These are phyloP conservation scores for Diaporthe capsici DNA, from an alignment of 2,329 filamentous ascomycete species.

Conservation along the genomic window DNA sequence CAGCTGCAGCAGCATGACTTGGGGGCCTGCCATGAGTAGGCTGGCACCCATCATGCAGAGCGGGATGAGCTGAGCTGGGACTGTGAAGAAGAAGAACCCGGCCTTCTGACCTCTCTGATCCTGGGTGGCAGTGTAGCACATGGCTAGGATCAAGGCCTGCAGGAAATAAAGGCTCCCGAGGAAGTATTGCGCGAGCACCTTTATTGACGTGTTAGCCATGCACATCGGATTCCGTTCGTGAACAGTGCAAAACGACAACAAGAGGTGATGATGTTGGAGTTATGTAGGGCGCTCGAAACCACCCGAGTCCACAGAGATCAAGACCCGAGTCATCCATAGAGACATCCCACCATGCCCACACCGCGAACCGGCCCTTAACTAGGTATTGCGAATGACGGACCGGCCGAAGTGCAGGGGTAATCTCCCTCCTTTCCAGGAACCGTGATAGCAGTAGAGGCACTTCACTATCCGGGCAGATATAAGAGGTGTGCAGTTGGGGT, in stretches of 20 bases:
- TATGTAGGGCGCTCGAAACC: slow-evolving; percentile 76
- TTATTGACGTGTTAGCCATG: slow-evolving; percentile 35
- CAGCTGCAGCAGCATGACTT: slow-evolving; percentile 72
- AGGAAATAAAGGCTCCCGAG: slow-evolving; percentile 68
- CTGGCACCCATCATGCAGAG: slow-evolving; percentile 83
- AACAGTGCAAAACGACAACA: slow-evolving; percentile 41
- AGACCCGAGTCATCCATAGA: slow-evolving; percentile 78
- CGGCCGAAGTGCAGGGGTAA: slow-evolving; percentile 75
- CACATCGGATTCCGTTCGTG: background rate
- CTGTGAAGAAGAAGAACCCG: slow-evolving; percentile 85
- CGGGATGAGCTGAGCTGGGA: slow-evolving; percentile 86
- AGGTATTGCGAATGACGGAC: slow-evolving; percentile 78
- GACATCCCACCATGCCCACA: slow-evolving; percentile 83
- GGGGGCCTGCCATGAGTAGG: slow-evolving; percentile 74
- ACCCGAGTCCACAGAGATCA: slow-evolving; percentile 70
- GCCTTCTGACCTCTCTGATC: slow-evolving; percentile 84
- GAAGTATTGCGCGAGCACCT: slow-evolving; percentile 67
- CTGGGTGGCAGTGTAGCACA: slow-evolving; percentile 87
- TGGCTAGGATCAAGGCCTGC: slow-evolving; percentile 80
- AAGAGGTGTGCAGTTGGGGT: slow-evolving; percentile 60
- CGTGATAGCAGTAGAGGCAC: slow-evolving; percentile 77
- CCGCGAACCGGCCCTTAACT: slow-evolving; percentile 70
- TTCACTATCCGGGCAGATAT: slow-evolving; percentile 85
- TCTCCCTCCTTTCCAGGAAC: slow-evolving; percentile 90
- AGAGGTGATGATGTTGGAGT: slow-evolving; percentile 45